Percentiles rank a stretch among this genome's conserved stretches.
phyloP scores from a whole-genome alignment of 208 protist genomes.

The Strigomonas galati region DNA sequence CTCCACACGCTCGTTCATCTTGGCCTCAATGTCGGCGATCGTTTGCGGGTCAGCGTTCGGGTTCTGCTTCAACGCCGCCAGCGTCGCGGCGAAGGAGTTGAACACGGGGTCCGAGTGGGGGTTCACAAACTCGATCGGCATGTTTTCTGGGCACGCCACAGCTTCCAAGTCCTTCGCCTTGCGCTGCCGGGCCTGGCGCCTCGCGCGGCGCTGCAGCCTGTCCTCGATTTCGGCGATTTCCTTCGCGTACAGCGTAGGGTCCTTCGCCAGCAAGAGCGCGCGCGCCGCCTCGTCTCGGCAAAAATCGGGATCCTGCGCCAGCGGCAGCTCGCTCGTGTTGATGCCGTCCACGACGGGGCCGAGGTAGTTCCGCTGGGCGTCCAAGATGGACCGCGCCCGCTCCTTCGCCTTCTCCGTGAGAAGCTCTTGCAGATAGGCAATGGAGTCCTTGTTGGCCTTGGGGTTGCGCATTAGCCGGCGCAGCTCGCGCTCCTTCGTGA shows the following conservation, averaged over 20 bases:
- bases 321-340: conserved; percentile 18
- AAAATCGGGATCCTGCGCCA: conserved; percentile 18
- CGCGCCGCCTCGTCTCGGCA: conserved; percentile 28
- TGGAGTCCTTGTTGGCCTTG: conserved; percentile 20
- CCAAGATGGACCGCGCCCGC: conserved; percentile 17
- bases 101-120: conserved; percentile 72
- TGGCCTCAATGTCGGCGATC: conserved; percentile 39
- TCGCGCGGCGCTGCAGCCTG: conserved; percentile 54
- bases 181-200: conserved; percentile 43
- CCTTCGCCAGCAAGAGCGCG: conserved; percentile 16
- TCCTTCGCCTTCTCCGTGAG: conserved; percentile 30
- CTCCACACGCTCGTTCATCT: conserved; percentile 72
- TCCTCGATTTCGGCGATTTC: conserved; percentile 48
- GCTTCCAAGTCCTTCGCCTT: conserved; percentile 70
- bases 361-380: conserved; percentile 18
- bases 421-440: conserved; percentile 22
- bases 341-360: conserved; percentile 23
- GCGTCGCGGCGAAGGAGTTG: conserved; percentile 37
- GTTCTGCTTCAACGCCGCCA: conserved; percentile 38
- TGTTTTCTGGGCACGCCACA: conserved; percentile 43
- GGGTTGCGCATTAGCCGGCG: conserved; percentile 31
- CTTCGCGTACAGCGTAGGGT: conserved; percentile 19
- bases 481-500: conserved; percentile 52
- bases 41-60: conserved; percentile 20
- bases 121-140: conserved; percentile 57